Percentiles rank a stretch among this genome's conserved stretches.
Conservation (phyloP, 2,329 filamentous ascomycete species). For the Fusarium sp. region DNA sequence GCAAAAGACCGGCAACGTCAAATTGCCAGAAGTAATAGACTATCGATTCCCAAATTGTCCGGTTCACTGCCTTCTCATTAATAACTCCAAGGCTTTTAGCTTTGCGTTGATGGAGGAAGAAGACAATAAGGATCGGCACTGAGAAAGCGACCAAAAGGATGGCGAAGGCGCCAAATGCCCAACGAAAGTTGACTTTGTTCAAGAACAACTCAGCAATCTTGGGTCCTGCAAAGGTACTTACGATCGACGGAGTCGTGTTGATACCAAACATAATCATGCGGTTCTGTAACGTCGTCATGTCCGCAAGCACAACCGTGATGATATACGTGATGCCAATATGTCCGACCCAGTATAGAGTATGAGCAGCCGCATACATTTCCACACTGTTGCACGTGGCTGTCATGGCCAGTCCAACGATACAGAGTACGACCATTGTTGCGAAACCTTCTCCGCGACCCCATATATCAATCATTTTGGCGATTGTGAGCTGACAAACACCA, state of each 20-base stretch:
- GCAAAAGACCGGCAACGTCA: too few species aligned
- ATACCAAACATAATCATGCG: slow-evolving; percentile 21
- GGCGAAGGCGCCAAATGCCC: slow-evolving; percentile 14
- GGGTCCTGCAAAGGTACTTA: slow-evolving; percentile 16
- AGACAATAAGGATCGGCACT: too few species aligned
- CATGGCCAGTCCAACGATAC: not conserved
- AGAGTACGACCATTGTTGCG: not conserved
- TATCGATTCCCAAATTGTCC: too few species aligned
- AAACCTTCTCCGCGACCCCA: not conserved
- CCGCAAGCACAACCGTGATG: not conserved
- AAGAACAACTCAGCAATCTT: slow-evolving; percentile 7
- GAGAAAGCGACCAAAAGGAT: not conserved
- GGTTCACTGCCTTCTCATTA: too few species aligned
- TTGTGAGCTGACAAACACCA: not conserved
- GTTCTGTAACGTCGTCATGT: slow-evolving; percentile 17
- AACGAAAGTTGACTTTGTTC: slow-evolving; percentile 8
- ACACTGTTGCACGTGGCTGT: slow-evolving; percentile 11
- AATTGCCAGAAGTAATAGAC: too few species aligned
- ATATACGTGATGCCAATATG: not conserved
- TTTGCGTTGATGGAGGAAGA: too few species aligned
- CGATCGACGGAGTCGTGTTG: slow-evolving; percentile 10
- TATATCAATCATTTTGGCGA: not conserved
- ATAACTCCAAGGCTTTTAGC: too few species aligned
- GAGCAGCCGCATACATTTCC: slow-evolving; percentile 6
- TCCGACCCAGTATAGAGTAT: slow-evolving; percentile 7